Conservation (phyloP, 1,284 basidiomycete genomes). For the Tetrapyrgos nigripes region DNA sequence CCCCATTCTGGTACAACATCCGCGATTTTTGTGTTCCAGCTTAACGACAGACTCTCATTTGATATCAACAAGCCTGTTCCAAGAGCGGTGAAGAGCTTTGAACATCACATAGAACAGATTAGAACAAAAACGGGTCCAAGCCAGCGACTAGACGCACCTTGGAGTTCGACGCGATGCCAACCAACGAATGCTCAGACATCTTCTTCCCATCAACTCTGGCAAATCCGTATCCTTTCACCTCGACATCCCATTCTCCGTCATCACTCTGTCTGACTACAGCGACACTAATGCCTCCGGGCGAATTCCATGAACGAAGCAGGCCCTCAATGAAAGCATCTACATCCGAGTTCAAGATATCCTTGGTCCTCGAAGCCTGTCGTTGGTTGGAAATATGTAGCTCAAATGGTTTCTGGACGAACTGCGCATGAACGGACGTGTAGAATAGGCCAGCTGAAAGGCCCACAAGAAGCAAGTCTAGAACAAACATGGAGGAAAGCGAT, state of each 20-base stretch:
- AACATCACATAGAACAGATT: conserved; percentile 40
- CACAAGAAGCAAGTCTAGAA: too few relatives aligned
- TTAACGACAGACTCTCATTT: conserved; percentile 23
- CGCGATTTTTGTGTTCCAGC: conserved; percentile 27
- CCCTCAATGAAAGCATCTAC: conserved; percentile 7
- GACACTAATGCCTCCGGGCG: conserved; percentile 4
- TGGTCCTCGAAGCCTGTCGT: neutral
- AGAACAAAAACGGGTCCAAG: conserved; percentile 27
- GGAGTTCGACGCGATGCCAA: conserved; percentile 15
- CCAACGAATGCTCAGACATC: conserved; percentile 5
- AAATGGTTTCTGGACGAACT: neutral
- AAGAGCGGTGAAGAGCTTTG: conserved; percentile 26
- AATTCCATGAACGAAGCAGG: conserved; percentile 5
- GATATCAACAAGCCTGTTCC: conserved; percentile 29
- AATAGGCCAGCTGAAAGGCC: too few relatives aligned
- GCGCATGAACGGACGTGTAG: too few relatives aligned
- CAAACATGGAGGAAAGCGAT: too few relatives aligned
- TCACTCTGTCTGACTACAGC: conserved; percentile 1
- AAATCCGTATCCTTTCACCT: conserved; percentile 9
- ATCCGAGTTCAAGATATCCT: neutral
- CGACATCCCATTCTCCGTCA: conserved; percentile 3
- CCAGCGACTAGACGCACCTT: conserved; percentile 14
- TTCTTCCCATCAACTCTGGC: conserved; percentile 1
- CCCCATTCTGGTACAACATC: conserved; percentile 27
- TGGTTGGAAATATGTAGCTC: neutral